These are phyloP conservation scores for Chlorella variabilis DNA, from an alignment of 163 green algal genomes.

Conservation along the genomic window DNA sequence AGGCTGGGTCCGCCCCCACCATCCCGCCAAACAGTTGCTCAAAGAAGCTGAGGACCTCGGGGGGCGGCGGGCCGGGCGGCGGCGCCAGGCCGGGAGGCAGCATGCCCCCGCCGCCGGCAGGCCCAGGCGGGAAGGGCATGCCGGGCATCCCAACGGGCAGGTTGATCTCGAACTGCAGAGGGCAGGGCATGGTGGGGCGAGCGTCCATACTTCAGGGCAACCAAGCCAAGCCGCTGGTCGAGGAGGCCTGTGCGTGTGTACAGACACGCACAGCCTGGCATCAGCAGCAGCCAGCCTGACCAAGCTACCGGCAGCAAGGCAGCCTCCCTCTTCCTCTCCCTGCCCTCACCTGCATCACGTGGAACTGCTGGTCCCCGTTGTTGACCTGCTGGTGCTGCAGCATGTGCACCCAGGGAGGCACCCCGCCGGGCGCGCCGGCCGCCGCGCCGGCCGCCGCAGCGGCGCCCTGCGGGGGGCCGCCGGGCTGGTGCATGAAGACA, in stretches of 20 bases:
- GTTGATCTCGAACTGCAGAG: slow-evolving; percentile 7
- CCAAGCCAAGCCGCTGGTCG: too few relatives aligned
- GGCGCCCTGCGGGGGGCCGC: not conserved
- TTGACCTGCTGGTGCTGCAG: slow-evolving; percentile 1
- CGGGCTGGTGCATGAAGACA: not conserved
- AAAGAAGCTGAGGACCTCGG: not conserved
- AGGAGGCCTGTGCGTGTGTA: too few relatives aligned
- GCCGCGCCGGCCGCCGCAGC: not conserved
- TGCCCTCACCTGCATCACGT: slow-evolving; percentile 28
- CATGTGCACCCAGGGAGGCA: not conserved
- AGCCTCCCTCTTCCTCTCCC: not conserved
- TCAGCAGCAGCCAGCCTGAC: not conserved
- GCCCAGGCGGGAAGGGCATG: not conserved
- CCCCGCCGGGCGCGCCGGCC: not conserved
- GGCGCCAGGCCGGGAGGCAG: too few relatives aligned
- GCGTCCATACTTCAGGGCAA: too few relatives aligned
- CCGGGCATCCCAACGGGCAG: not conserved
- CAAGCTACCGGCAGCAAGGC: not conserved
- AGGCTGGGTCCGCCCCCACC: not conserved
- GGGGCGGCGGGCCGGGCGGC: too few relatives aligned
- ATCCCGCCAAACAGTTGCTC: not conserved
- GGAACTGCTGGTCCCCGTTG: not conserved
- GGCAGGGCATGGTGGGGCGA: not conserved
- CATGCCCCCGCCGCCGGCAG: not conserved
- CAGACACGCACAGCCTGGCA: not conserved